Base-by-base conservation (phyloP, 164 flowering plant species). In the Litsea cubeba region DNA sequence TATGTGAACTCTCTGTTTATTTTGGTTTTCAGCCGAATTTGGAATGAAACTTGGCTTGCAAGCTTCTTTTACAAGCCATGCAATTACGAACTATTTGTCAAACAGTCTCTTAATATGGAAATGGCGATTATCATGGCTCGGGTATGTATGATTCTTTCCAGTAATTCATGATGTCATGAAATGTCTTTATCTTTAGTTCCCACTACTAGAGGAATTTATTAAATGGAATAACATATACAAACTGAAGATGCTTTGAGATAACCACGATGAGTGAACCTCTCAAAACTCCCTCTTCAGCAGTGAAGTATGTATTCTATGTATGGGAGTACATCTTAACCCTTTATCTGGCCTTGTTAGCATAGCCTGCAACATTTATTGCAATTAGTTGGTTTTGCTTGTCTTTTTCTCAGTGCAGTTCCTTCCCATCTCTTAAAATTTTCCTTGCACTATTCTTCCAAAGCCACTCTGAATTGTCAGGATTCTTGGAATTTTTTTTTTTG, bases 1-100 rank as follows among this genome's bases (percentile, higher is more conserved):
- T 40, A 40, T 8, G 2, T 40, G 46, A 40, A 40, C 46, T 7
- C 46, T 40, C 28, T 57, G 18, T 57, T 12, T 50, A 5, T 54
- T 51, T 51, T 76, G 23, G 12, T 20, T 28, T 76, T 72, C 79
- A 95, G 99, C 80, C 99, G 99, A 66, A 91, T 95, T 57, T 95
- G 99, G 99, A 95, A 95, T 76, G 99, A 95, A 85, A 91, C 98
- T 69, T 95, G 99, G 99, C 75, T 95, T 82, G 77, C 97, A 54
- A 87, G 90, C 83, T 95, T 95, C 88, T 95, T 95, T 84, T 95
- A 88, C 87, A 93, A 92, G 80, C 99, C 99, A 65, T 95, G 99
- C 85, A 95, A 95, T 77, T 88, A 95, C 76, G 99, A 95, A 81
- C 84, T 95, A 64, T 95, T 95, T 81, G 99, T 95, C 78, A 93